Evolutionary conservation across 176 grass and related monocot species (phyloP).

Genomic region (Areca catechu): DNA sequence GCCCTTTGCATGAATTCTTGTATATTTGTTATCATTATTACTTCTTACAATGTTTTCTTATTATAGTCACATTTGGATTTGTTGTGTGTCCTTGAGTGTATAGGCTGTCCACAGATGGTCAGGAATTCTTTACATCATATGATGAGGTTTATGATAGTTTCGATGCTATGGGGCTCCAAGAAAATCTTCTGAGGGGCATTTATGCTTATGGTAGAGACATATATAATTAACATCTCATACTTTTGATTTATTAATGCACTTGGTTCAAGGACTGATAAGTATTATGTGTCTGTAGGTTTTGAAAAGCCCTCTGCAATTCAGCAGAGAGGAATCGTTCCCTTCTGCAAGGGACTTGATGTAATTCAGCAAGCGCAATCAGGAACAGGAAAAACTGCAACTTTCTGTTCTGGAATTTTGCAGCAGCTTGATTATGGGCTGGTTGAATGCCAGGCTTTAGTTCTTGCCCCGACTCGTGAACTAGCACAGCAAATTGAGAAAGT

Average conservation of each 20-base stretch:
- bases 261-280: background rate
- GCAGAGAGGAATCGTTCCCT: conserved; percentile 8
- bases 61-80: no score
- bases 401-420: conserved; percentile 9
- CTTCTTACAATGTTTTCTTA: no score
- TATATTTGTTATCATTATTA: no score
- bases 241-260: no score
- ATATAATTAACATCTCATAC: background rate
- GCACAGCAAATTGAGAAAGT: conserved; percentile 9
- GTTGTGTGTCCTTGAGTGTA: background rate
- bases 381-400: conserved; percentile 10
- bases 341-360: conserved; percentile 12
- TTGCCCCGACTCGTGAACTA: conserved; percentile 3
- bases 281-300: background rate
- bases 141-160: conserved; percentile 10
- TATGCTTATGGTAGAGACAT: conserved; percentile 7
- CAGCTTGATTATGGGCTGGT: conserved; percentile 9
- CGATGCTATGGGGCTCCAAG: conserved; percentile 6
- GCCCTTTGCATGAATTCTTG: no score
- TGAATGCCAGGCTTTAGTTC: conserved; percentile 5
- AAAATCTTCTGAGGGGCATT: conserved; percentile 11
- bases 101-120: conserved; percentile 4
- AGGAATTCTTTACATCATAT: conserved; percentile 10
- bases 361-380: conserved; percentile 7
- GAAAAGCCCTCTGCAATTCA: conserved; percentile 12